Base-by-base conservation (phyloP, 306 rosid species). In the Oxytropis ochrocephala region DNA sequence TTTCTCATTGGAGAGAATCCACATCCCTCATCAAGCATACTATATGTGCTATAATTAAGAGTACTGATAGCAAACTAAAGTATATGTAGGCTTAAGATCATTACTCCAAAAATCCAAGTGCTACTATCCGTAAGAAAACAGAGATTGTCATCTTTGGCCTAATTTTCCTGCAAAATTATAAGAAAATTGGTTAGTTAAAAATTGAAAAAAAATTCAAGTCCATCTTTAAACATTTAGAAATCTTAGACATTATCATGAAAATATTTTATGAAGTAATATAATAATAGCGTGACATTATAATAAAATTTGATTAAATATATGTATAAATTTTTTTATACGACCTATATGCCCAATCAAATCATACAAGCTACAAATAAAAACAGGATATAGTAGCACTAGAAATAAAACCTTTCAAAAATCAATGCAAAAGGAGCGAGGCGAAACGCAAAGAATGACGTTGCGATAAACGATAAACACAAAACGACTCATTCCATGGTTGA, bases 91-190 rank as follows among this genome's bases (percentile, higher is more conserved):
- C 52, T 43, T 61, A 16, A 64, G 56, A 70, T 81, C 3, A 43
- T 78, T 88, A 91, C 90, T 91, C 96, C 50, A 88, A 72, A 78
- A 89, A 82, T 32, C 81, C 94, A 1, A 89, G 86, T 2, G 39
- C 85, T 86, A 82, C 43, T 69, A 87, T 87, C 73, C 76, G 85
- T 9, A 87, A 10, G 62, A 89, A 80, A 59, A 85, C 63, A 8
- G 76, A 32, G 54, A 83, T 49, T 24, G 93, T 87, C 86, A 88
- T 85, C 84, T 88, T 86, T 24, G 93, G 89, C 76, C 96, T 88
- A 27, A 67, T 67, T 82, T 80, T 85, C 87, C 96, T 91, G 87
- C 71, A 65, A 68, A 72, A 52, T 61, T 16, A 8, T 7, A 69
- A 5, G 12, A 47, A 35, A 39, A n/a, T 35, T 9, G 14, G 38